phyloP scores from a whole-genome alignment of 2,329 filamentous ascomycete species.

The Acephala macrosclerotiorum region DNA sequence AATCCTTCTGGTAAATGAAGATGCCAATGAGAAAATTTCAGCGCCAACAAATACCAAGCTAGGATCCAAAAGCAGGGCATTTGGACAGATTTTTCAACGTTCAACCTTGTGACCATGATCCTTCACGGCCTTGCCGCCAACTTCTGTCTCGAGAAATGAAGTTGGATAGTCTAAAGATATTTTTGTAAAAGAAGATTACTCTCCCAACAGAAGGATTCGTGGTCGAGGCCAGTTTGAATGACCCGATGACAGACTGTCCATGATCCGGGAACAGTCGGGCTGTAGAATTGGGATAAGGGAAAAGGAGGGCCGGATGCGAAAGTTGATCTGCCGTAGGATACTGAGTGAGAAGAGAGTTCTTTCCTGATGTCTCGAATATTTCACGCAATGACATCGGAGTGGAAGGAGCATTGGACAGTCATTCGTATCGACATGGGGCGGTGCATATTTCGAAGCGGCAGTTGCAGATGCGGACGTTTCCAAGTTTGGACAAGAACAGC shows the following conservation, averaged over 20 bases:
- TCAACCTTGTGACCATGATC: constrained; percentile 1
- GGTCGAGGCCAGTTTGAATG: not conserved
- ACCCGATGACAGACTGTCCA: not conserved
- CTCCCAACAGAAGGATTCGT: constrained; percentile 8
- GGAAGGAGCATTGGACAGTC: not conserved
- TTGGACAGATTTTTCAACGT: not conserved
- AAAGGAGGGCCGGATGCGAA: not conserved
- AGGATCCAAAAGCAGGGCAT: not conserved
- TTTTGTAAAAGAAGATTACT: not conserved
- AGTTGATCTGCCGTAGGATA: not conserved
- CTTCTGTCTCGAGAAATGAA: not conserved
- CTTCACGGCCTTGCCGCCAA: not conserved
- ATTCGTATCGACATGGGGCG: not conserved
- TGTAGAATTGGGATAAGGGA: not conserved
- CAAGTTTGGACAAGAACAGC: not conserved
- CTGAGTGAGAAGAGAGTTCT: not conserved
- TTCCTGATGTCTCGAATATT: not conserved
- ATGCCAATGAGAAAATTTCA: not conserved
- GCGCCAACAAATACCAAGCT: not conserved
- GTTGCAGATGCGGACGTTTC: not conserved
- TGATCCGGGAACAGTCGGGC: not conserved
- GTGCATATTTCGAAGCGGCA: not conserved
- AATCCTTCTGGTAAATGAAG: not conserved
- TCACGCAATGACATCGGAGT: not conserved
- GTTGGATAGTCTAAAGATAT: constrained; percentile 10